These are phyloP conservation scores for Coelastrella sp. DNA, from an alignment of 139 green algal genomes.

Conservation along the genomic window DNA sequence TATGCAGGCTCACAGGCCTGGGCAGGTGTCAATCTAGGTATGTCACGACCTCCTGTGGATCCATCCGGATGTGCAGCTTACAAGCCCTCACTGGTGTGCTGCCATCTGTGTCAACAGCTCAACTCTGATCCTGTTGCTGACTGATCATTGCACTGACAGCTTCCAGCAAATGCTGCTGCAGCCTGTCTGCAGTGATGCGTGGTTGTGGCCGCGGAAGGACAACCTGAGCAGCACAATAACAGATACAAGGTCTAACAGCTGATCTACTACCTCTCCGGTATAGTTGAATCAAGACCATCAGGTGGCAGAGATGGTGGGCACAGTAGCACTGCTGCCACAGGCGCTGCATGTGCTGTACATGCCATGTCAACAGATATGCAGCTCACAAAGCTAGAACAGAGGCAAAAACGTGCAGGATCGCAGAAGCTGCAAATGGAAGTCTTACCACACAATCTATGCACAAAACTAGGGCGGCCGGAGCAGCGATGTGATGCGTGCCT, in stretches of 20 bases:
- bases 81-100: too few relatives aligned
- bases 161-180: slow-evolving; percentile 45
- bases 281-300: neutral
- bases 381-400: neutral
- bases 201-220: slow-evolving; percentile 47
- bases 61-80: too few relatives aligned
- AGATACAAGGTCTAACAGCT: neutral
- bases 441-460: neutral
- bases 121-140: neutral
- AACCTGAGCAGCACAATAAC: slow-evolving; percentile 30
- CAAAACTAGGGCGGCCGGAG: neutral
- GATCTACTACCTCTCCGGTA: neutral
- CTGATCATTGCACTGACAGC: neutral
- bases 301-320: neutral
- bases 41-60: too few relatives aligned
- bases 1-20: too few relatives aligned
- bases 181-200: slow-evolving; percentile 36
- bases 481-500: neutral
- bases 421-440: neutral
- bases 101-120: too few relatives aligned
- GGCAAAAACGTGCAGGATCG: too few relatives aligned
- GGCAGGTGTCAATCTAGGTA: too few relatives aligned
- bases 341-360: neutral
- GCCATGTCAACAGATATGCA: neutral
- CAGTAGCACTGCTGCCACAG: neutral